phyloP scores from a whole-genome alignment of 2,329 filamentous ascomycete species.

The Colletotrichum orbiculare region DNA sequence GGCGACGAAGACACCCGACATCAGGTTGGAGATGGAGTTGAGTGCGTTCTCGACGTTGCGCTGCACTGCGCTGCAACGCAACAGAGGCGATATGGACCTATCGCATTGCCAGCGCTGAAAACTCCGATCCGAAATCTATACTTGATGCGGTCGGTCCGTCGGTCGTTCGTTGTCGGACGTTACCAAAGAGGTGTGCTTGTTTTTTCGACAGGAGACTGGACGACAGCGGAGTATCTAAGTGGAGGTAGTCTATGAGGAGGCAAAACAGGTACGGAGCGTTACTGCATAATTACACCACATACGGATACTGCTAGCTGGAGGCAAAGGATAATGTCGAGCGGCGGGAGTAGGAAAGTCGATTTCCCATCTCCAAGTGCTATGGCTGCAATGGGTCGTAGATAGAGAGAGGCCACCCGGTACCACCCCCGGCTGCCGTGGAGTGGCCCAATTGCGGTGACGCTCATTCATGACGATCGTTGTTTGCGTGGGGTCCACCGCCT shows the following conservation, averaged over 20 bases:
- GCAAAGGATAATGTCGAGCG: slow-evolving; percentile 5
- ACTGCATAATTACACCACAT: too few species aligned
- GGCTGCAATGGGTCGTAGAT: neutral
- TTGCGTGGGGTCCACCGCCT: slow-evolving; percentile 19
- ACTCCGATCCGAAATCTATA: too few species aligned
- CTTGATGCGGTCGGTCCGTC: too few species aligned
- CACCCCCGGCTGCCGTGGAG: slow-evolving; percentile 5
- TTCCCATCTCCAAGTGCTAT: slow-evolving; percentile 12
- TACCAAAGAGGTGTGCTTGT: too few species aligned
- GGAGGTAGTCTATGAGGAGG: slow-evolving; percentile 15
- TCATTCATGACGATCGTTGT: slow-evolving; percentile 29
- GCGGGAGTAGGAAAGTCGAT: slow-evolving; percentile 25
- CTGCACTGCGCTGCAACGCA: too few species aligned
- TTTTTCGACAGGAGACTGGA: neutral
- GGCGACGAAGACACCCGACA: too few species aligned
- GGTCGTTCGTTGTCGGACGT: too few species aligned
- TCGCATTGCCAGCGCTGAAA: too few species aligned
- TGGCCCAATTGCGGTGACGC: slow-evolving; percentile 19
- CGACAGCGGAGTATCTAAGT: slow-evolving; percentile 29
- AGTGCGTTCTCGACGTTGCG: too few species aligned
- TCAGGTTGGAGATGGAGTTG: too few species aligned
- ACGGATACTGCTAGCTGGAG: neutral
- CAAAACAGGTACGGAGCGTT: neutral
- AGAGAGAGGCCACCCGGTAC: too few species aligned
- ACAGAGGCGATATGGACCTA: too few species aligned